Conservation (phyloP, 371 early-diverging fungal genomes). For the Mucor ambiguus region DNA sequence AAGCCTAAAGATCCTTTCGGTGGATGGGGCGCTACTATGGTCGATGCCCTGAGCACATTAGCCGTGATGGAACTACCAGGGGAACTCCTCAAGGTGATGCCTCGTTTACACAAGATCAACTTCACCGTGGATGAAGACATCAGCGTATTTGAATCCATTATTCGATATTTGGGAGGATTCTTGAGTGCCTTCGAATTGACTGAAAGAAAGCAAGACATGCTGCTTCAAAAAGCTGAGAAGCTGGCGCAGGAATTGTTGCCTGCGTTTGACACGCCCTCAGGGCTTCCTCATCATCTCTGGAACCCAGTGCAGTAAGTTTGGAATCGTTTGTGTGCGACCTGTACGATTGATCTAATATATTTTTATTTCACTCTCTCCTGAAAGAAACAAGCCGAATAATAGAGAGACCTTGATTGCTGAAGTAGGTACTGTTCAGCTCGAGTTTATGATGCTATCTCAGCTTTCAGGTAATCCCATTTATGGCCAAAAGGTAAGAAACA, state of each 20-base stretch:
- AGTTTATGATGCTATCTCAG: constrained; percentile 78
- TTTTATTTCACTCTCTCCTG: background rate
- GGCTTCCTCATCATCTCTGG: constrained; percentile 57
- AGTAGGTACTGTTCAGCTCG: constrained; percentile 85
- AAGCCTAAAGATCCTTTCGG: constrained; percentile 66
- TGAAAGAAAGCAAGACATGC: constrained; percentile 31
- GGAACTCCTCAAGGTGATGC: constrained; percentile 67
- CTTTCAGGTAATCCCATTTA: constrained; percentile 70
- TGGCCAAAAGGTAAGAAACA: constrained; percentile 51
- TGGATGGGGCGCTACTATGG: constrained; percentile 74
- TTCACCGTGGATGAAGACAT: constrained; percentile 50
- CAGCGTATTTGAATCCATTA: constrained; percentile 87
- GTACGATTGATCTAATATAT: background rate
- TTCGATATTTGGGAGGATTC: constrained; percentile 88
- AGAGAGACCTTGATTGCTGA: constrained; percentile 67
- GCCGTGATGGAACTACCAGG: constrained; percentile 74
- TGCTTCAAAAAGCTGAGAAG: constrained; percentile 53
- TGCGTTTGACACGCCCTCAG: constrained; percentile 65
- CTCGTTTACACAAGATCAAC: constrained; percentile 54
- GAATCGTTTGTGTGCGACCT: background rate
- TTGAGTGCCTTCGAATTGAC: constrained; percentile 79
- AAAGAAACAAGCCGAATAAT: constrained; percentile 23
- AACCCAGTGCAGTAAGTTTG: constrained; percentile 36
- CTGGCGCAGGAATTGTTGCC: constrained; percentile 55
- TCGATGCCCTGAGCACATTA: constrained; percentile 85